phyloP scores from a whole-genome alignment of 345 rosid species.

The Pistacia vera region DNA sequence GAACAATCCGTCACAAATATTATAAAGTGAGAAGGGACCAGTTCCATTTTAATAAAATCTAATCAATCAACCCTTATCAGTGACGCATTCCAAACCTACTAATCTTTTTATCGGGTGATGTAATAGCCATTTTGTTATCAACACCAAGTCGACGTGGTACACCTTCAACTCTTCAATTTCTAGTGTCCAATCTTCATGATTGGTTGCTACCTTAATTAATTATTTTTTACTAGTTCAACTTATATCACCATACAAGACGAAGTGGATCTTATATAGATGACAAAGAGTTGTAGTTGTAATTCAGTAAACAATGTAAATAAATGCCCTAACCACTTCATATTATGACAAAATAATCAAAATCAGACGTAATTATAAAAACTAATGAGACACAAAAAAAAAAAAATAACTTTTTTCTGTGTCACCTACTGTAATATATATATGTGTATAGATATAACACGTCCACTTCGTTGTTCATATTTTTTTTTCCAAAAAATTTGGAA shows the following conservation, averaged over 20 bases:
- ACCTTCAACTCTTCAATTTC: neutral
- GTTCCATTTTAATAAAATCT: neutral
- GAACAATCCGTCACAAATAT: slow-evolving; percentile 11
- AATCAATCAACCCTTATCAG: slow-evolving; percentile 2
- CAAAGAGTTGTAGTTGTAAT: no score
- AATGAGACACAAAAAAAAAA: neutral
- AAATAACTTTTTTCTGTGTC: neutral
- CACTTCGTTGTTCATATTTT: slow-evolving; percentile 18
- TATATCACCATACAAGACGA: no score
- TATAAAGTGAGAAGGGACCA: neutral
- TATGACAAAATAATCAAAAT: neutral
- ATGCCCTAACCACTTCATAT: neutral
- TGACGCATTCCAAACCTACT: neutral
- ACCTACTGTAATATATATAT: neutral
- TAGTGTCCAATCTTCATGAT: slow-evolving; percentile 3
- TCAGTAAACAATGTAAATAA: neutral
- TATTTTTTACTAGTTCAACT: neutral
- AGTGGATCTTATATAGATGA: no score
- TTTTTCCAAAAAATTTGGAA: slow-evolving; percentile 35
- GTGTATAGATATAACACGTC: slow-evolving; percentile 10
- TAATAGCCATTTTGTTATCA: slow-evolving; percentile 8
- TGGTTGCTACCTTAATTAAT: neutral
- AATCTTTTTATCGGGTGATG: neutral
- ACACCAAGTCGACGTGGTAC: no score
- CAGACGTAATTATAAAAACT: neutral